A percentile compares a stretch with the other conserved stretches of the same genome.
These are phyloP conservation scores for Thermothielavioides terrestris DNA, from an alignment of 495 filamentous ascomycete species.

Conservation along the genomic window DNA sequence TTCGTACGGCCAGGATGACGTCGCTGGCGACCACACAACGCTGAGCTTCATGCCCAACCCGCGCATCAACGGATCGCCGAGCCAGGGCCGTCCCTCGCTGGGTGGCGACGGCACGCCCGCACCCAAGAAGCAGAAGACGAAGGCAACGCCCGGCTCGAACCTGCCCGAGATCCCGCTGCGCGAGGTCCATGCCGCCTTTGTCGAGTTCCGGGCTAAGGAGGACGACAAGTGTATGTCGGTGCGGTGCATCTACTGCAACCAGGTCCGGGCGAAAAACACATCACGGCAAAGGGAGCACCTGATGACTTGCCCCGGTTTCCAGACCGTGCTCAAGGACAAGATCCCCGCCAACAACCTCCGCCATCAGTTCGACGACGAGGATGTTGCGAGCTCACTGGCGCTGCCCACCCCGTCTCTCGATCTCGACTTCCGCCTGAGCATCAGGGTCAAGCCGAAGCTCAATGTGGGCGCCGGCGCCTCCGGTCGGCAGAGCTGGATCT, in stretches of 20 bases:
- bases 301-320: conserved; percentile 19
- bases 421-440: conserved; percentile 26
- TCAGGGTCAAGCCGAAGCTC: conserved; percentile 24
- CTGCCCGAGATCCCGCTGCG: conserved; percentile 19
- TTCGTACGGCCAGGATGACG: background rate
- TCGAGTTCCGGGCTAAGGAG: conserved; percentile 23
- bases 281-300: conserved; percentile 27
- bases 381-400: conserved; percentile 20
- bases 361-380: conserved; percentile 26
- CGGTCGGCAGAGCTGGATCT: conserved; percentile 21
- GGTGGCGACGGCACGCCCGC: conserved; percentile 16
- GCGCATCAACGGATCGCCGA: conserved; percentile 21
- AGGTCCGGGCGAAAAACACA: conserved; percentile 26
- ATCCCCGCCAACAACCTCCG: conserved; percentile 23
- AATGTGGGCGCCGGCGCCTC: conserved; percentile 13
- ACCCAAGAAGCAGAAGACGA: conserved; percentile 22
- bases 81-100: conserved; percentile 10
- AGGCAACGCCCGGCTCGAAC: conserved; percentile 3
- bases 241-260: conserved; percentile 19
- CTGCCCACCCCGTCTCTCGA: conserved; percentile 19
- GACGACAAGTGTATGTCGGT: conserved; percentile 24
- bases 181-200: conserved; percentile 26
- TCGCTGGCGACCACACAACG: conserved; percentile 9
- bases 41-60: conserved; percentile 23
- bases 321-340: conserved; percentile 19